Evolutionary conservation across 1,284 basidiomycete species (phyloP), one percentile per base, ranked within the genome.

Genomic region (Taiwanofungus camphoratus): DNA sequence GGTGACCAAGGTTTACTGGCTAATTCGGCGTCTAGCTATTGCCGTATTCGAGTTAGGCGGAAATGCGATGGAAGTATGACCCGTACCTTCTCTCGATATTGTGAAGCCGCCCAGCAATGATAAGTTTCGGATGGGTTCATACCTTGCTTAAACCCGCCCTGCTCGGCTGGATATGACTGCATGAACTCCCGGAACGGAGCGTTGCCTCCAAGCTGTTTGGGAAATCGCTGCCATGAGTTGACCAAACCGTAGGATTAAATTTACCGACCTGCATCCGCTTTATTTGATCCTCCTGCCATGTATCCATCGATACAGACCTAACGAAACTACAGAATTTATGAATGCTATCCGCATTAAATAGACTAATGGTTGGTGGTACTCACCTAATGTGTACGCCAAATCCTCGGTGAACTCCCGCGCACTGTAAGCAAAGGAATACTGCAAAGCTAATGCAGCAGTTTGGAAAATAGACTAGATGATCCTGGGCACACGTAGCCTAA

Each of bases 281-380:
- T 53, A 95, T 71, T 64, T 97, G 92, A 42, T 92, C 89, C 30
- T 84, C 79, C 46, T 90, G 87, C 92, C 92, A 96, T 56, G 91
- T 87, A 67, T 95, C 92, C 92, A 96, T 96, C 44, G 92, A 93
- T 55, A 92, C 80, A 37, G 88, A 92, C 58, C 92, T 77, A 42
- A 95, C 89, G 66, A 94, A 94, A 59, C 89, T 92, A 64, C 20
- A 19, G 31, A 48, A 40, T 31, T 8, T 22, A 13, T 32, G 39
- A 32, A 48, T 26, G 24, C 36, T 31, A 13, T 29, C 13, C 24
- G 30, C 22, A 9, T 34, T 16, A 13, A 16, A 34, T 11, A 8
- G 8, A n/a, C 32, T 11, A 8, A 8, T 39, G 34, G 16, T 24
- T 18, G 38, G 49, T 16, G 12, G 26, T 12, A 46, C 59, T 37